Evolutionary conservation across 371 early-diverging fungal genomes (phyloP).

Genomic region (Aphelidium insulamus): DNA sequence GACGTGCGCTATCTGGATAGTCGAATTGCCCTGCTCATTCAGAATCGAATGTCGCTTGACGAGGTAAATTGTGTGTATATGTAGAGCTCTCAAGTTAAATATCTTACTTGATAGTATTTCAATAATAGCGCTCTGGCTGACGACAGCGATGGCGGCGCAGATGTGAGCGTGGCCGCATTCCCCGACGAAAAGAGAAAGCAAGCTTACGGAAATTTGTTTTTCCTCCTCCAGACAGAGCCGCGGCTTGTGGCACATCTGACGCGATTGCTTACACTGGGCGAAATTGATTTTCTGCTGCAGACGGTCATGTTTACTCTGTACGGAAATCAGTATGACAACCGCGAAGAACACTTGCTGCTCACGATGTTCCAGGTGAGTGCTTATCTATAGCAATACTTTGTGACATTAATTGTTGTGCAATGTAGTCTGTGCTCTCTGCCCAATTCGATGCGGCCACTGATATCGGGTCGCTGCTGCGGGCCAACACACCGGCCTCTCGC

Average conservation of each 20-base stretch:
- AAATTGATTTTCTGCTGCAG: conserved; percentile 80
- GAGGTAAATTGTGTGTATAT: conserved; percentile 27
- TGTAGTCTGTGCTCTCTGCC: conserved; percentile 53
- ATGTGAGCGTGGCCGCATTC: no score
- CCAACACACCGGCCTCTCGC: conserved; percentile 83
- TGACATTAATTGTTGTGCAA: neutral
- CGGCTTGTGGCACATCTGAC: conserved; percentile 68
- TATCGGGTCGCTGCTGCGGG: conserved; percentile 64
- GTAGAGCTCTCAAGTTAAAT: neutral
- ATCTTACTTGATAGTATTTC: no score
- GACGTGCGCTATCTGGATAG: conserved; percentile 84
- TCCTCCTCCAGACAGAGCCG: conserved; percentile 76
- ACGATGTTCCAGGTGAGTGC: conserved; percentile 75
- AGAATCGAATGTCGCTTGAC: conserved; percentile 74
- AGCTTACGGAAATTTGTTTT: conserved; percentile 80
- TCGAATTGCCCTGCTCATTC: conserved; percentile 77
- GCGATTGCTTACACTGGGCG: conserved; percentile 54
- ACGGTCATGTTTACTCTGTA: conserved; percentile 90
- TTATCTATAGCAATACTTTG: neutral
- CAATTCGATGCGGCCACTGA: conserved; percentile 75
- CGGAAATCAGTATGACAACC: conserved; percentile 85
- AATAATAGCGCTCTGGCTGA: no score
- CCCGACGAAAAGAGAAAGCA: conserved; percentile 70
- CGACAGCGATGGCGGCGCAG: no score
- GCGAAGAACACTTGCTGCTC: conserved; percentile 80